A percentile compares a stretch with the other conserved stretches of the same genome.
phyloP scores from a whole-genome alignment of 2,329 filamentous ascomycete genomes.

The Xylariaceae sp. region DNA sequence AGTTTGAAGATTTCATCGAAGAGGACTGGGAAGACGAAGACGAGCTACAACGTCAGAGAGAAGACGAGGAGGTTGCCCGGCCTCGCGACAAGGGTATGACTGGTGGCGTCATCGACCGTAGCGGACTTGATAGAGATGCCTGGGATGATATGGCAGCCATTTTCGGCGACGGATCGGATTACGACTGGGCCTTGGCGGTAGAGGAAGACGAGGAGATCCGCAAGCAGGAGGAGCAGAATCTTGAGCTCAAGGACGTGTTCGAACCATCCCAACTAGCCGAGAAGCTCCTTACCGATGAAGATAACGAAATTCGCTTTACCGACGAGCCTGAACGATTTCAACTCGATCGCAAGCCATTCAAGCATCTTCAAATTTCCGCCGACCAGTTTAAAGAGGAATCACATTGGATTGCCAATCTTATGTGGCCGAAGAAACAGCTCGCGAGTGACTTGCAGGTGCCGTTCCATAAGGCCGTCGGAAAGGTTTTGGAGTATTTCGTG shows the following conservation, averaged over 20 bases:
- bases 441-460: slow-evolving; percentile 67
- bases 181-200: slow-evolving; percentile 86
- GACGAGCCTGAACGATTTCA: slow-evolving; percentile 96
- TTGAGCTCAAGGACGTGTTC: slow-evolving; percentile 96
- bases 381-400: slow-evolving; percentile 89
- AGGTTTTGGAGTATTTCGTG: slow-evolving; percentile 92
- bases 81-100: slow-evolving; percentile 67
- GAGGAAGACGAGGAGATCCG: slow-evolving; percentile 82
- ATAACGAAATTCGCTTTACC: slow-evolving; percentile 80
- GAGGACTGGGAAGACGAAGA: slow-evolving; percentile 88
- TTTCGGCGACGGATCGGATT: slow-evolving; percentile 93
- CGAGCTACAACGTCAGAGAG: slow-evolving; percentile 66
- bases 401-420: slow-evolving; percentile 82
- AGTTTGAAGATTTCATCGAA: slow-evolving; percentile 95
- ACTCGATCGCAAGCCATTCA: slow-evolving; percentile 82
- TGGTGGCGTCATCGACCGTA: slow-evolving; percentile 66
- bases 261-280: slow-evolving; percentile 93
- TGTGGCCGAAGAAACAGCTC: slow-evolving; percentile 82
- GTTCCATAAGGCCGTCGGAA: slow-evolving; percentile 82
- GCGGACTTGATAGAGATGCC: slow-evolving; percentile 84
- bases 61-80: slow-evolving; percentile 83
- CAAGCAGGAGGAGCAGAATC: slow-evolving; percentile 70
- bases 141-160: slow-evolving; percentile 95
- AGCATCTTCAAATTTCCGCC: slow-evolving; percentile 69
- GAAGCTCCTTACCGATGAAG: slow-evolving; percentile 90